Base-by-base conservation (phyloP, 2,329 filamentous ascomycete species). In the Phyllosticta citribraziliensis region DNA sequence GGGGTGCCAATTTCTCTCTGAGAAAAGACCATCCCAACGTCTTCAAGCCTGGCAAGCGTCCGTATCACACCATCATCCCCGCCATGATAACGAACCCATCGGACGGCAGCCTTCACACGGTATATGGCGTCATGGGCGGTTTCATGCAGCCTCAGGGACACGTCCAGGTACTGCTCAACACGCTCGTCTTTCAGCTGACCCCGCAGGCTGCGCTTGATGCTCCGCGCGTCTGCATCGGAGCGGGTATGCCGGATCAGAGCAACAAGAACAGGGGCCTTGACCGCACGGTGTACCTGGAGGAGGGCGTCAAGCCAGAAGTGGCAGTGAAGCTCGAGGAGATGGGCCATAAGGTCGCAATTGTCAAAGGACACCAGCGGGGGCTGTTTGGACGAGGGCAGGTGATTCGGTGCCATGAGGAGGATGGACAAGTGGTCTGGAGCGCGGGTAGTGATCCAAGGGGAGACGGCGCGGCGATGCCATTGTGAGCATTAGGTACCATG, bases 91-190 rank as follows among this genome's bases (percentile, higher is more conserved):
- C 94, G 0, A 91, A 94, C 66, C 72, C 84, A 19, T 76, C 78
- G 4, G 91, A 95, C 67, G 84, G 84, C 25, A 86, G 83, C 56
- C 76, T 97, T 61, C 89, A 96, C 73, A 88, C 85, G 3, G 88
- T 96, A 0, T 97, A 93, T 69, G 94, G 94, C 58, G 93, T 97
- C 63, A 97, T 97, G 94, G 94, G 94, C 58, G 93, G 91, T 2
- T 97, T 95, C 75, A 97, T 97, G 89, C 94, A 99, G 76, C 94
- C 94, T 0, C 94, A 97, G 74, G 94, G 93, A 22, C 94, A 97
- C 63, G 87, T 97, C 0, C 94, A 97, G 74, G 91, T 96, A 0
- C 76, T 99, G 10, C 79, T 97, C 1, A 96, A 95, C 66, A 92
- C 96, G 82, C 75, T 96, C 0, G 84, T 91, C 0, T 96, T 92